Conservation (phyloP, 2,329 filamentous ascomycete genomes). For the Cadophora luteo-olivacea region DNA sequence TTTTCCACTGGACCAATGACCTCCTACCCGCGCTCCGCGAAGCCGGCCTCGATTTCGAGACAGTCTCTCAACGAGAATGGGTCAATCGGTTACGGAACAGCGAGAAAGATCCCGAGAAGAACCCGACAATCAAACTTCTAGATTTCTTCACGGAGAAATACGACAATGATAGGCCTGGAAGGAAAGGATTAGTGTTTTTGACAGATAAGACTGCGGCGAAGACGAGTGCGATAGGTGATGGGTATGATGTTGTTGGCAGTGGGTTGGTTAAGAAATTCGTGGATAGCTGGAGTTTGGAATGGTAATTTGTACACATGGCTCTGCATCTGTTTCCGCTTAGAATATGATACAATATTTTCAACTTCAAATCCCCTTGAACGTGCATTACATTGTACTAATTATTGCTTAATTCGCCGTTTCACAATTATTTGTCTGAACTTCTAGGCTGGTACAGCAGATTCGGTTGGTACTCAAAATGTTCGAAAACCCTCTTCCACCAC, state of each 20-base stretch:
- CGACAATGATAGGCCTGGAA: conserved; percentile 49
- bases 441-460: no score
- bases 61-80: conserved; percentile 54
- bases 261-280: conserved; percentile 49
- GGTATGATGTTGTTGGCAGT: conserved; percentile 48
- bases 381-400: no score
- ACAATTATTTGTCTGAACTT: no score
- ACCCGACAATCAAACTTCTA: conserved; percentile 60
- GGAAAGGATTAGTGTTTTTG: conserved; percentile 45
- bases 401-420: no score
- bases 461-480: no score
- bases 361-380: neutral
- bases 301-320: conserved; percentile 9
- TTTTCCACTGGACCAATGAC: conserved; percentile 56
- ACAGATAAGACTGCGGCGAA: conserved; percentile 46
- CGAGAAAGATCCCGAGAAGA: conserved; percentile 55
- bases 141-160: conserved; percentile 60
- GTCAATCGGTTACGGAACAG: conserved; percentile 51
- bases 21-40: conserved; percentile 57
- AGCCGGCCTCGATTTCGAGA: conserved; percentile 53
- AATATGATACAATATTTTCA: neutral
- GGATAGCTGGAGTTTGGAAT: conserved; percentile 41
- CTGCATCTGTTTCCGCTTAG: neutral
- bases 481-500: no score
- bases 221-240: conserved; percentile 45